Evolutionary conservation across 202 grass and related monocot species (phyloP), one percentile per base, ranked within the genome.

Genomic region (Brachypodium distachyon): DNA sequence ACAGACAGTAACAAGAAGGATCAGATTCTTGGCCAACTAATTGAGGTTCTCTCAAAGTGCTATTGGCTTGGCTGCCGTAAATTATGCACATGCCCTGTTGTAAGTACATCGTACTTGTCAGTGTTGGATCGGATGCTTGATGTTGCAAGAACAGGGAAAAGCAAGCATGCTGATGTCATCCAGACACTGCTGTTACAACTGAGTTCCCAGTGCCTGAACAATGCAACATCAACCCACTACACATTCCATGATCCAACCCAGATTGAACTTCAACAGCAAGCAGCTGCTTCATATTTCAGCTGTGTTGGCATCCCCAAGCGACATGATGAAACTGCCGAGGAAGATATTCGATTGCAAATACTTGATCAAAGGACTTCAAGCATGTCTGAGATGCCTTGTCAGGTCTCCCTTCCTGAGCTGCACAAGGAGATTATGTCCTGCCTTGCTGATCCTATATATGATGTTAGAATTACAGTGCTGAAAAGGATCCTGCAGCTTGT

Each of bases 281-380:
- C 95, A 80, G 65, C 89, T 60, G 59, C 72, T 71, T 98, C 89
- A 44, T 98, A 94, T 91, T 98, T 98, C 67, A 92, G 79, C 76
- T 94, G 86, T 77, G 68, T 83, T 61, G 79, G 87, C 60, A 80
- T 94, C 74, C 81, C 84, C 5, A 67, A 85, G 50, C 75, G 66
- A 83, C 83, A 78, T 67, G 36, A 67, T 85, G 84, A 85, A 81
- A 67, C 61, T 83, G 39, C 29, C 1, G 64, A 92, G 53, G 84
- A 88, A 73, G 69, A 86, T 85, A 63, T 84, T 66, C 88, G 74
- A 41, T 69, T 88, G 70, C 69, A 62, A 62, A 87, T 81, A 80
- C 79, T 87, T 70, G 73, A 78, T 89, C 29, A 79, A 53, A 66
- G 36, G 49, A 78, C 41, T 58, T 81, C 74, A 60, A 77, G 38